These are phyloP conservation scores for Podospora bellae-mahoneyi DNA, from an alignment of 495 filamentous ascomycete species.

Conservation along the genomic window DNA sequence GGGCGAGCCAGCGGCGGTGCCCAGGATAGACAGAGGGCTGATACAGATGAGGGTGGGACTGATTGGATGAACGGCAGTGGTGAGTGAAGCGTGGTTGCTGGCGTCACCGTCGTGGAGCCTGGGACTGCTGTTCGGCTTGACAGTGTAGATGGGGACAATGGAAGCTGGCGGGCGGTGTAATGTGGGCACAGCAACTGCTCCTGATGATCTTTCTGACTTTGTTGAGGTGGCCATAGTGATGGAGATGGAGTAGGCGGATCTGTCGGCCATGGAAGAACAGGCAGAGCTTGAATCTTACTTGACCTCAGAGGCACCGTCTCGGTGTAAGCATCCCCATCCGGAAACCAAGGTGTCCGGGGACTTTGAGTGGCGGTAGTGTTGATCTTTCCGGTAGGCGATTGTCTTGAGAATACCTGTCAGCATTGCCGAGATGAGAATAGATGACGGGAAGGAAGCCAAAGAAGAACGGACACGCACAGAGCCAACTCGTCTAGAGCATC, in stretches of 20 bases:
- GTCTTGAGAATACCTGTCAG: conserved; percentile 13
- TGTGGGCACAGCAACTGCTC: not conserved
- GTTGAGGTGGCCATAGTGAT: conserved; percentile 4
- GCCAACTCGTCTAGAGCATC: conserved; percentile 26
- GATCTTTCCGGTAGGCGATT: conserved; percentile 19
- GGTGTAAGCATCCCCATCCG: conserved; percentile 19
- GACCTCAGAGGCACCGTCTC: conserved; percentile 19
- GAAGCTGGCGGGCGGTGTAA: not conserved
- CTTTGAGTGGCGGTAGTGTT: conserved; percentile 19
- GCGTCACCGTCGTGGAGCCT: not conserved
- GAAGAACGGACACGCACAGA: conserved; percentile 2
- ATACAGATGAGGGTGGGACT: conserved; percentile 24
- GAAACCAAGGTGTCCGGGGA: conserved; percentile 25
- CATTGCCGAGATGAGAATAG: not conserved
- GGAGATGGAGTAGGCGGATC: not conserved
- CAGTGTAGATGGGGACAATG: not conserved
- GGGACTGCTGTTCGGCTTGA: not conserved
- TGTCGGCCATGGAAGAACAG: not conserved
- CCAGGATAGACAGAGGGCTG: conserved; percentile 30
- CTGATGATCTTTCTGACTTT: not conserved
- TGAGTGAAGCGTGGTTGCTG: conserved; percentile 3
- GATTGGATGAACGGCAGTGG: not conserved
- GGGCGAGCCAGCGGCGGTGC: conserved; percentile 14
- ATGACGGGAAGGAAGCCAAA: not conserved
- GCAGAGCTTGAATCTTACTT: not conserved